Evolutionary conservation across 257 asterid species (phyloP), one percentile per base, ranked within the genome.

Genomic region (Haberlea rhodopensis): DNA sequence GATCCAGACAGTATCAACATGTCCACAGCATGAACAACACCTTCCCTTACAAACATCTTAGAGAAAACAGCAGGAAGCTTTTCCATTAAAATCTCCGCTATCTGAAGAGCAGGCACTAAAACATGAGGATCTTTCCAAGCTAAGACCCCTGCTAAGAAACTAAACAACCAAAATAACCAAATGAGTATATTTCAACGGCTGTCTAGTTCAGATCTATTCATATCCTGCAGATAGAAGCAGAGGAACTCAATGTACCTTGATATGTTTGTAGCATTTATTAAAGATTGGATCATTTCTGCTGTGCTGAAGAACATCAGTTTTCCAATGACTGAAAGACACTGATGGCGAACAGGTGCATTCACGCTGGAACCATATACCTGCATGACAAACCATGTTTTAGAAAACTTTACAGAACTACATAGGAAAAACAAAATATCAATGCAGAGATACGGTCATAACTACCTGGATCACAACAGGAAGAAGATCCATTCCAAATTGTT

Each of bases 41-140:
- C 99, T 80, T 94, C 99, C 78, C 97, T 81, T 20, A 83, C 82
- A 69, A 94, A 94, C 92, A 94, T 85, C 87, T 87, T 88, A 58
- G 97, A 75, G 75, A 94, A 94, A 43, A 81, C 81, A 63, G 75
- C 89, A 24, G 99, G 99, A 65, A 90, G 96, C 78, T 88, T 94
- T 79, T 88, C 95, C 99, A 94, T 90, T 78, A 90, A 77, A 63
- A 94, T 94, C 75, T 88, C 99, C 21, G 99, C 88, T 69, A 90
- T 83, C 68, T 94, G 97, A 74, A 94, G 96, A 55, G 99, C 95
- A 11, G 97, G 97, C 34, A 90, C 86, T 83, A 94, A 78, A 63
- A 88, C 99, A 68, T 88, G 99, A 29, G 97, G 97, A 83, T 94
- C 99, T 84, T 94, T 94, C 97, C 96, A 90, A 51, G 99, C 99